These are phyloP conservation scores for Teunomyces cretensis DNA, from an alignment of 805 yeast genomes.

Conservation along the genomic window DNA sequence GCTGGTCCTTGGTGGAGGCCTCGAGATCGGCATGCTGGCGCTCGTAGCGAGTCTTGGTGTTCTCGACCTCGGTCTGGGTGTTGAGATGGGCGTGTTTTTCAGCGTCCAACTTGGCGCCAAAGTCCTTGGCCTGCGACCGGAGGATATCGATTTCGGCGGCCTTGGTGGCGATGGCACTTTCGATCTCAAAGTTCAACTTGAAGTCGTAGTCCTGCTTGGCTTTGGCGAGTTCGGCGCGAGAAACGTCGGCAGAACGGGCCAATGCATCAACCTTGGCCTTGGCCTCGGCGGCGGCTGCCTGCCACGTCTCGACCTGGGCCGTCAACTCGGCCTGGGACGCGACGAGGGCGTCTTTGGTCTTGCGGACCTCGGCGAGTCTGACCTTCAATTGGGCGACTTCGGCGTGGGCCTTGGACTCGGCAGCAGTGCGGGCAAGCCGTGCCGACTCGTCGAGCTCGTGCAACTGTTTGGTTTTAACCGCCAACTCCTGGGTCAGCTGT, in stretches of 20 bases:
- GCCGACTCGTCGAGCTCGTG: constrained; percentile 3
- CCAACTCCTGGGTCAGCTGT: constrained; percentile 8
- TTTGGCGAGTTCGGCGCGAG: constrained; percentile 7
- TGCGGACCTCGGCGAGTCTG: constrained; percentile 5
- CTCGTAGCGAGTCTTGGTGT: not conserved
- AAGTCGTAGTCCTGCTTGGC: constrained; percentile 18
- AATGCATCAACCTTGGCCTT: constrained; percentile 3
- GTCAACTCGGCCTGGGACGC: constrained; percentile 5
- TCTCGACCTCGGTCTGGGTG: not conserved
- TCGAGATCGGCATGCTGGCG: not conserved
- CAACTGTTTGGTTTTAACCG: constrained; percentile 8
- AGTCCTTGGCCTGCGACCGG: not conserved
- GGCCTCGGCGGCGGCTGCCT: not conserved
- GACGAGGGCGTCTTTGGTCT: constrained; percentile 4
- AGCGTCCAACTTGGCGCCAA: not conserved
- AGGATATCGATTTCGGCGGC: constrained; percentile 19
- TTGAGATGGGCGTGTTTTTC: not conserved
- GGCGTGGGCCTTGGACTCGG: constrained; percentile 9
- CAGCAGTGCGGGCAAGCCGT: not conserved
- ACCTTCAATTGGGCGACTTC: constrained; percentile 6
- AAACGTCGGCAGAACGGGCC: not conserved
- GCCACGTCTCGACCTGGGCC: not conserved
- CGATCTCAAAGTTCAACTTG: constrained; percentile 25
- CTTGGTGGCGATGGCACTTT: constrained; percentile 19
- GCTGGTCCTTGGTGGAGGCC: not conserved